A percentile compares a stretch with the other conserved stretches of the same genome.
phyloP scores from a whole-genome alignment of 2,329 filamentous ascomycete species.

The Lecanicillium sp. region DNA sequence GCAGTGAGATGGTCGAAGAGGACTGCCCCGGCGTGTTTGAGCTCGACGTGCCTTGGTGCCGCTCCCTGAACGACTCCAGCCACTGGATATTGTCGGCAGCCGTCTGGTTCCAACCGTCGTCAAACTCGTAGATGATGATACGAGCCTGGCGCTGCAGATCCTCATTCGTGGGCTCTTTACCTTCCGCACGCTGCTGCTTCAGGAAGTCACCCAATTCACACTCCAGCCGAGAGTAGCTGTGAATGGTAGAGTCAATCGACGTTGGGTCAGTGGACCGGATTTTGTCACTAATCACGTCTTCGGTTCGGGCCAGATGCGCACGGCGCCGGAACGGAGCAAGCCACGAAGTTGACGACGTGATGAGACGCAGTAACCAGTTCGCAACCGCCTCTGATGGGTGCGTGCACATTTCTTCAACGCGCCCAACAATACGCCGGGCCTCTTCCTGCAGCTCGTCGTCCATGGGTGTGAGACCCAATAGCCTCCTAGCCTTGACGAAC shows the following conservation, averaged over 20 bases:
- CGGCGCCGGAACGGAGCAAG: constrained; percentile 47
- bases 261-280: constrained; percentile 44
- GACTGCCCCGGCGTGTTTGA: no score
- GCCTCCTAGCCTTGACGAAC: constrained; percentile 41
- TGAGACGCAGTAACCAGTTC: constrained; percentile 48
- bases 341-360: constrained; percentile 44
- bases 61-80: constrained; percentile 44
- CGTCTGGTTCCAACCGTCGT: constrained; percentile 59
- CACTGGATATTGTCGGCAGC: constrained; percentile 48
- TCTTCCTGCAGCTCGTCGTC: constrained; percentile 53
- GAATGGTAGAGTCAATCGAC: constrained; percentile 51
- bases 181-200: constrained; percentile 32
- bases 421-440: constrained; percentile 48
- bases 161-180: constrained; percentile 42
- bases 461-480: constrained; percentile 52
- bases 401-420: constrained; percentile 45
- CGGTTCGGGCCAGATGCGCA: constrained; percentile 48
- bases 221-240: constrained; percentile 50
- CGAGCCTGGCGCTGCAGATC: constrained; percentile 50
- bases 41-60: constrained; percentile 22
- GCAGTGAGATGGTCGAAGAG: no score
- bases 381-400: constrained; percentile 42
- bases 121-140: constrained; percentile 54
- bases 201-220: constrained; percentile 47
- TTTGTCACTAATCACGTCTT: constrained; percentile 42